Conservation (phyloP, 768 basidiomycete genomes). For the Leccinum fibrillosum region DNA sequence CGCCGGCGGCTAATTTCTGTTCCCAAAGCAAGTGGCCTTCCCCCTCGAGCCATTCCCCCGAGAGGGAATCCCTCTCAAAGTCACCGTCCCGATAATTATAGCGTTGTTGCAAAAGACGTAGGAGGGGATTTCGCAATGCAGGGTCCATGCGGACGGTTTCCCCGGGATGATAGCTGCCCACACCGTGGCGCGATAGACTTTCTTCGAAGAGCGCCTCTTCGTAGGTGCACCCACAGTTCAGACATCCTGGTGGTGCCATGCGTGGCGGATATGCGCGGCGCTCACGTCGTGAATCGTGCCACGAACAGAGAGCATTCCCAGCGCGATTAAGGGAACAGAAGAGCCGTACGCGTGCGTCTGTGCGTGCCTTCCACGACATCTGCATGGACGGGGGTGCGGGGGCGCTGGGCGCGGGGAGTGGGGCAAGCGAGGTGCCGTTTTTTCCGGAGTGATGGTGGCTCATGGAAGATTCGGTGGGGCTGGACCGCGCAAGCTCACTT, state of each 20-base stretch:
- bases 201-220: constrained; percentile 88
- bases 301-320: constrained; percentile 84
- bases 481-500: constrained; percentile 37
- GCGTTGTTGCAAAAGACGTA: constrained; percentile 65
- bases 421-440: constrained; percentile 6
- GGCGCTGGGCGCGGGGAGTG: constrained; percentile 24
- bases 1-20: constrained; percentile 43
- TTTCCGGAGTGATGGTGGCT: constrained; percentile 11
- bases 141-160: constrained; percentile 89
- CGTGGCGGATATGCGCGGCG: constrained; percentile 74
- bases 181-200: constrained; percentile 71
- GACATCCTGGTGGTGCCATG: constrained; percentile 70
- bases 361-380: constrained; percentile 67
- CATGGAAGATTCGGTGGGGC: constrained; percentile 23
- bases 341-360: constrained; percentile 63
- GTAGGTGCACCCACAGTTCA: constrained; percentile 85
- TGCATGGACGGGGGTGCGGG: constrained; percentile 44
- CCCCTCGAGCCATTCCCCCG: constrained; percentile 65
- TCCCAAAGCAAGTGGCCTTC: constrained; percentile 68
- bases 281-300: constrained; percentile 87
- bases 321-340: constrained; percentile 84
- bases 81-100: constrained; percentile 84
- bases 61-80: constrained; percentile 67
- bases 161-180: constrained; percentile 81
- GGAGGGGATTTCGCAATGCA: constrained; percentile 74